phyloP scores from a whole-genome alignment of 768 basidiomycete genomes.

The Leccinum truebloodii region DNA sequence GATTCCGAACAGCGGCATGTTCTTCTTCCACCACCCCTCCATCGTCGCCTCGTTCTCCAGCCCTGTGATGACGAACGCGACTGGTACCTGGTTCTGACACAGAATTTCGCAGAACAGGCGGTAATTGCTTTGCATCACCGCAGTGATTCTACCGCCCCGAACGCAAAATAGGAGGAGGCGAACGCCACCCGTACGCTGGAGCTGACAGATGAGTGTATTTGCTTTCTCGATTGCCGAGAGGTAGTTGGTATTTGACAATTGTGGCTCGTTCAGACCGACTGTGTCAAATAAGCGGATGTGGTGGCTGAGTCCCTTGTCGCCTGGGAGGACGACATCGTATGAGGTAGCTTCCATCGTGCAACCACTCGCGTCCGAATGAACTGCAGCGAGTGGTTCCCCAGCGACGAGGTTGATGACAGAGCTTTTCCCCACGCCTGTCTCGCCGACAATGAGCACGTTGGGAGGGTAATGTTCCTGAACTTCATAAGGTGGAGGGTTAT shows the following conservation, averaged over 20 bases:
- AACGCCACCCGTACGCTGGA: conserved; percentile 34
- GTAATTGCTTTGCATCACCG: conserved; percentile 33
- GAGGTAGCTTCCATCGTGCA: conserved; percentile 36
- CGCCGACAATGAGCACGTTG: conserved; percentile 41
- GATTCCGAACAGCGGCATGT: conserved; percentile 32
- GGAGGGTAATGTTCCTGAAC: conserved; percentile 27
- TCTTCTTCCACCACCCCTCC: conserved; percentile 38
- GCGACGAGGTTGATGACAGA: conserved; percentile 43
- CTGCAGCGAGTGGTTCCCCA: conserved; percentile 25
- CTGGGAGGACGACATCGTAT: conserved; percentile 29
- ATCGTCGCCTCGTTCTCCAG: conserved; percentile 35
- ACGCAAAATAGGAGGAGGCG: conserved; percentile 36
- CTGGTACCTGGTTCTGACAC: conserved; percentile 32
- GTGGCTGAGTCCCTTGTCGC: conserved; percentile 15
- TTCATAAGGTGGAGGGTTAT: conserved; percentile 24
- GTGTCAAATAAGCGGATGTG: conserved; percentile 36
- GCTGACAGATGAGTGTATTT: conserved; percentile 35
- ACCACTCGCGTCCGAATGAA: conserved; percentile 33
- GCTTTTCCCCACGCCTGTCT: conserved; percentile 40
- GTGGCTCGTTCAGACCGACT: conserved; percentile 33
- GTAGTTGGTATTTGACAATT: conserved; percentile 22
- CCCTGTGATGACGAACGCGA: conserved; percentile 34
- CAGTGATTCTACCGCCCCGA: conserved; percentile 34
- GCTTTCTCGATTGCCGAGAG: conserved; percentile 34
- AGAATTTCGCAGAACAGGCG: conserved; percentile 31